Evolutionary conservation across 331 rosid genomes (phyloP).

Genomic region (Phaseolus coccineus): DNA sequence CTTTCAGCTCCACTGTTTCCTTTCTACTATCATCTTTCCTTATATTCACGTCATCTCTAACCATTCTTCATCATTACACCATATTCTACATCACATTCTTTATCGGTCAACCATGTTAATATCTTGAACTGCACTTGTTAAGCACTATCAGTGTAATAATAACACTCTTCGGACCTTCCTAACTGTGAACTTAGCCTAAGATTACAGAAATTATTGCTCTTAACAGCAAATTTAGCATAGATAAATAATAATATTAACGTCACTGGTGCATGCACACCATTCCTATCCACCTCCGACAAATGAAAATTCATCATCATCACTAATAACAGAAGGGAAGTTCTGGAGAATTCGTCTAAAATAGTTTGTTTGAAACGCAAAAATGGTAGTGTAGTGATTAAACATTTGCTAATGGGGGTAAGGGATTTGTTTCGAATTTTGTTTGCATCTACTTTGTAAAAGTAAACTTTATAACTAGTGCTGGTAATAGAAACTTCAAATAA

Average conservation of each 20-base stretch:
- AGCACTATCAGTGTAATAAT: not conserved
- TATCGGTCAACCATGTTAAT: slow-evolving; percentile 18
- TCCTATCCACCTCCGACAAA: not conserved
- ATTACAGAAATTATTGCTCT: not conserved
- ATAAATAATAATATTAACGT: not conserved
- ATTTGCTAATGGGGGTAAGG: not conserved
- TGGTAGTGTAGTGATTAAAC: not conserved
- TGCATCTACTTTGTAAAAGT: not conserved
- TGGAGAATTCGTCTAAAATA: not conserved
- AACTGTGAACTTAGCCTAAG: not conserved
- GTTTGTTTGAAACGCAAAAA: not conserved
- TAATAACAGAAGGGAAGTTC: not conserved
- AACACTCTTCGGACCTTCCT: too few relatives aligned
- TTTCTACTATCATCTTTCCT: slow-evolving; percentile 35
- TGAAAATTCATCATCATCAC: not conserved
- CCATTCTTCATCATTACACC: slow-evolving; percentile 41
- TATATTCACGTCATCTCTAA: slow-evolving; percentile 48
- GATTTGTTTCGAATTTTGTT: not conserved
- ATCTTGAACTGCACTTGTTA: not conserved
- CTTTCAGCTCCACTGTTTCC: slow-evolving; percentile 2
- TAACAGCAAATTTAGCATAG: not conserved
- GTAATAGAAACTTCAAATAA: not conserved
- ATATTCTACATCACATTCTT: slow-evolving; percentile 23
- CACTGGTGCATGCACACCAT: not conserved
- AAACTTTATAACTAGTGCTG: not conserved